Conservation (phyloP, 257 asterid genomes). For the Solanum commersonii region DNA sequence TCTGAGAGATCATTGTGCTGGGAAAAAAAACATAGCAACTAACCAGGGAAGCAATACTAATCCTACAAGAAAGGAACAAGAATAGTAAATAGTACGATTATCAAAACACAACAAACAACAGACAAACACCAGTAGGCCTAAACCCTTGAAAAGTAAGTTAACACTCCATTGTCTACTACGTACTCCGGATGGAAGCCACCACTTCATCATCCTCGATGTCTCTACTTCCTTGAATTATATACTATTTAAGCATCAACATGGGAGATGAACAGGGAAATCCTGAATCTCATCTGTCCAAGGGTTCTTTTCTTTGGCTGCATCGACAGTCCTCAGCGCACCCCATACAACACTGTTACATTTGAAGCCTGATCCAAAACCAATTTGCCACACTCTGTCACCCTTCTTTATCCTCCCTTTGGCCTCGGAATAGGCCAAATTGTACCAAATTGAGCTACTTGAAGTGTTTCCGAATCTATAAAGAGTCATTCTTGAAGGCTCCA, state of each 20-base stretch:
- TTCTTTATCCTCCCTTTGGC: constrained; percentile 18
- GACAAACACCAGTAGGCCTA: too few relatives aligned
- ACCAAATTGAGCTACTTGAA: constrained; percentile 23
- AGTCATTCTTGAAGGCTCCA: constrained; percentile 17
- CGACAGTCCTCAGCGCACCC: not conserved
- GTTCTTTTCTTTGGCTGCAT: not conserved
- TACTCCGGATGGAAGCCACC: too few relatives aligned
- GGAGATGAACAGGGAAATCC: not conserved
- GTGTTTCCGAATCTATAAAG: constrained; percentile 12
- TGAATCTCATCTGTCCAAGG: not conserved
- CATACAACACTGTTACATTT: constrained; percentile 22
- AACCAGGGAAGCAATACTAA: too few relatives aligned
- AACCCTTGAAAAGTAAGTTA: too few relatives aligned
- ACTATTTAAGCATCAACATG: not conserved
- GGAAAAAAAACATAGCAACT: too few relatives aligned
- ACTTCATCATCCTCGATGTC: too few relatives aligned
- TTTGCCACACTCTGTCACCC: constrained; percentile 16
- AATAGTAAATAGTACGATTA: too few relatives aligned
- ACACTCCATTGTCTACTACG: too few relatives aligned
- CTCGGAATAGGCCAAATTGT: constrained; percentile 13
- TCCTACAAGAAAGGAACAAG: too few relatives aligned
- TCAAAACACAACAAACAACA: too few relatives aligned
- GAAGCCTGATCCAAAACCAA: constrained; percentile 22
- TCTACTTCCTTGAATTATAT: too few relatives aligned
- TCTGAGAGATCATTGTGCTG: too few relatives aligned